Percentiles rank a stretch among this genome's conserved stretches.
Evolutionary conservation across 352 stramenopile genomes (phyloP).

Genomic region (Pythium phragmiticola): DNA sequence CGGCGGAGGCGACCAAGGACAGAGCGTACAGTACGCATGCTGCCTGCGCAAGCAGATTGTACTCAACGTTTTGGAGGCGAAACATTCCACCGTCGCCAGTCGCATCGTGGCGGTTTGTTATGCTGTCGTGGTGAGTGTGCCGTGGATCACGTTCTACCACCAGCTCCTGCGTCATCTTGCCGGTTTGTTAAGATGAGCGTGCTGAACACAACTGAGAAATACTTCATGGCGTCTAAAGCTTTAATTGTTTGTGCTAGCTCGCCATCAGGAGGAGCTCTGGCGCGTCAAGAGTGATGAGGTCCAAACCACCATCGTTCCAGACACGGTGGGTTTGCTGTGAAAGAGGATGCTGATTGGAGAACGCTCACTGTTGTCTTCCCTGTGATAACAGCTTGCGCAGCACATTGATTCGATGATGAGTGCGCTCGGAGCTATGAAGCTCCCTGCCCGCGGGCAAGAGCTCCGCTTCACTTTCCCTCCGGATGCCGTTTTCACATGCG

Average conservation of each 20-base stretch:
- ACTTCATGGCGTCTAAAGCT: not conserved
- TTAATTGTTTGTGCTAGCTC: slow-evolving; percentile 5
- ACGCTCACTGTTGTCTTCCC: not conserved
- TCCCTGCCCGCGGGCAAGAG: slow-evolving; percentile 7
- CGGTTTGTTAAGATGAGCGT: slow-evolving; percentile 4
- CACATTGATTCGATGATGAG: slow-evolving; percentile 24
- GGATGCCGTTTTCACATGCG: not conserved
- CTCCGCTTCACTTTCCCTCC: slow-evolving; percentile 7
- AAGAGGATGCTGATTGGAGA: not conserved
- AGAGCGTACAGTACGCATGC: slow-evolving; percentile 32
- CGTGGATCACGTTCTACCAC: slow-evolving; percentile 24
- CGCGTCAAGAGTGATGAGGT: not conserved
- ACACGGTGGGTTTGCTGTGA: slow-evolving; percentile 7
- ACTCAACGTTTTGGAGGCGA: not conserved
- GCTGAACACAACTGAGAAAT: not conserved
- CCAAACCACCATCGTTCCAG: slow-evolving; percentile 23
- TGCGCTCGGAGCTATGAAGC: not conserved
- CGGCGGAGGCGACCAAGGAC: slow-evolving; percentile 28
- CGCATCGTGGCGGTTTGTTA: slow-evolving; percentile 24
- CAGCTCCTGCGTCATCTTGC: slow-evolving; percentile 22
- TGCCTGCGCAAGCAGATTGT: slow-evolving; percentile 22
- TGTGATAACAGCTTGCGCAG: slow-evolving; percentile 15
- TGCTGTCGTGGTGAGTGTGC: slow-evolving; percentile 19
- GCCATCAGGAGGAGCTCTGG: slow-evolving; percentile 13
- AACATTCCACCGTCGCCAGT: not conserved